Evolutionary conservation across 1,284 basidiomycete genomes (phyloP).

Genomic region (Ceratobasidium sp.): DNA sequence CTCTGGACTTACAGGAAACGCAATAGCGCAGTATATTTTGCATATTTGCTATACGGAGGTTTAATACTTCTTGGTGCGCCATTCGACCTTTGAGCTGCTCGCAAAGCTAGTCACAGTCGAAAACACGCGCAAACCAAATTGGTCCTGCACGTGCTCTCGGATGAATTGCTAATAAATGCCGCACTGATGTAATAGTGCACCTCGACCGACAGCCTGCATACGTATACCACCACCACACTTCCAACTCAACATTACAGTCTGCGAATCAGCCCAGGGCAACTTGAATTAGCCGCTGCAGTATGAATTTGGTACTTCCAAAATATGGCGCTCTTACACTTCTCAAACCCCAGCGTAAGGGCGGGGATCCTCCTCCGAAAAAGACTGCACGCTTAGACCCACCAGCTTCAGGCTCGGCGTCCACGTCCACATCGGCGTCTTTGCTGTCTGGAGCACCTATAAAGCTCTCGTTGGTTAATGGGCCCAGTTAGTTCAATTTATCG

Average conservation of each 20-base stretch:
- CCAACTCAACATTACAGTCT: not conserved
- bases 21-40: too few species aligned
- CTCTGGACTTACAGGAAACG: too few species aligned
- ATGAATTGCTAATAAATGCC: not conserved
- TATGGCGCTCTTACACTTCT: constrained; percentile 40
- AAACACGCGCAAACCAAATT: constrained; percentile 16
- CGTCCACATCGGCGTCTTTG: constrained; percentile 68
- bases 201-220: constrained; percentile 2
- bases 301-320: constrained; percentile 27
- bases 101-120: too few species aligned
- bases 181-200: constrained; percentile 7
- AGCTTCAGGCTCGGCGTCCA: constrained; percentile 49
- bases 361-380: constrained; percentile 64
- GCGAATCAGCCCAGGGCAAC: not conserved
- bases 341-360: constrained; percentile 41
- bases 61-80: too few species aligned
- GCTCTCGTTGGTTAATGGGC: constrained; percentile 27
- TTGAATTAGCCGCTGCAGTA: not conserved
- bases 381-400: constrained; percentile 61
- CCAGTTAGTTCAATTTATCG: constrained; percentile 45
- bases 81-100: too few species aligned
- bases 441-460: constrained; percentile 48
- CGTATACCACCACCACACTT: not conserved
- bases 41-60: too few species aligned
- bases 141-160: not conserved